phyloP scores from a whole-genome alignment of 495 filamentous ascomycete species.

The Daldinia decipiens region DNA sequence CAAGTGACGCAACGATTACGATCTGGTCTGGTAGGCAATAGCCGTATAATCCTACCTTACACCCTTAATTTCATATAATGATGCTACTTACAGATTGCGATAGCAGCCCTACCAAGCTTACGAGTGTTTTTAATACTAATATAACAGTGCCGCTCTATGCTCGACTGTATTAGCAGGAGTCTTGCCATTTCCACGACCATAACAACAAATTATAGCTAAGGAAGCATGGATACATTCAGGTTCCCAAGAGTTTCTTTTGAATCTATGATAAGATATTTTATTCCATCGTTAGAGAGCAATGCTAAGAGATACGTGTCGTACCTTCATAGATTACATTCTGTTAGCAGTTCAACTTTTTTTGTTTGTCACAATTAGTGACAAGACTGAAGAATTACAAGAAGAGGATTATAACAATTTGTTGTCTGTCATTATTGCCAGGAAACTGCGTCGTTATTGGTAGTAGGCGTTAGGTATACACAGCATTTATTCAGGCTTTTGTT shows the following conservation, averaged over 20 bases:
- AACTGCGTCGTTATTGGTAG: not conserved
- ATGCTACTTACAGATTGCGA: not conserved
- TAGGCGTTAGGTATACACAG: not conserved
- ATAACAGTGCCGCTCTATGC: not conserved
- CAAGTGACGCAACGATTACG: slow-evolving; percentile 35
- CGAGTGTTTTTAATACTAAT: too few relatives aligned
- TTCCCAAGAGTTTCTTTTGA: not conserved
- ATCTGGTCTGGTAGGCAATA: not conserved
- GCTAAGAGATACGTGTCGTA: too few relatives aligned
- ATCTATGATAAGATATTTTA: not conserved
- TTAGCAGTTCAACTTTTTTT: too few relatives aligned
- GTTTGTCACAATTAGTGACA: too few relatives aligned
- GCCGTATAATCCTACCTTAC: not conserved
- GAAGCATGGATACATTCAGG: not conserved
- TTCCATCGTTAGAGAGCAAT: too few relatives aligned
- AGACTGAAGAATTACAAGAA: too few relatives aligned
- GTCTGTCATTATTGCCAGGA: not conserved
- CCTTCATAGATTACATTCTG: too few relatives aligned
- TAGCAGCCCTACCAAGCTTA: not conserved
- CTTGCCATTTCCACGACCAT: too few relatives aligned
- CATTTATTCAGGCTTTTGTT: not conserved
- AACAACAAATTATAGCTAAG: not conserved
- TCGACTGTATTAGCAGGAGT: not conserved
- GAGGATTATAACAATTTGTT: not conserved
- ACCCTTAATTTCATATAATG: not conserved